A percentile compares a stretch with the other conserved stretches of the same genome.
Evolutionary conservation across 2,329 filamentous ascomycete species (phyloP).

Genomic region (Cordyceps militaris): DNA sequence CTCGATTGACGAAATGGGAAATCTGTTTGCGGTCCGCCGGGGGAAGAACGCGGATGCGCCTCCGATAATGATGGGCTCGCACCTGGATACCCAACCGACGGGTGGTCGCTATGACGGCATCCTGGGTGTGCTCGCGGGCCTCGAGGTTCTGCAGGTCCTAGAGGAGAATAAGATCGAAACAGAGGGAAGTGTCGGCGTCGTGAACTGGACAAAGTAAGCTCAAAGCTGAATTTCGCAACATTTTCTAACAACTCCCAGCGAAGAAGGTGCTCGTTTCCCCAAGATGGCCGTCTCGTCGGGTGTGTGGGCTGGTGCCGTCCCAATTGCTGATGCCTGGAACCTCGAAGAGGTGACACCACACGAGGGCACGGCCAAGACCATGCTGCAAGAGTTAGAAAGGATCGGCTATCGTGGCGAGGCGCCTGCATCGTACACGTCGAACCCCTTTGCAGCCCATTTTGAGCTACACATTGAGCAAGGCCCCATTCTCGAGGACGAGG

Average conservation of each 20-base stretch:
- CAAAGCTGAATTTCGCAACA: background rate
- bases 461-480: constrained; percentile 84
- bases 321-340: constrained; percentile 53
- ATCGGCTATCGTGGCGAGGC: constrained; percentile 51
- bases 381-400: constrained; percentile 51
- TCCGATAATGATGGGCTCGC: constrained; percentile 60
- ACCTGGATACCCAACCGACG: constrained; percentile 57
- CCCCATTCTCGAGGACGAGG: constrained; percentile 54
- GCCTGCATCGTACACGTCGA: constrained; percentile 15
- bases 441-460: constrained; percentile 67
- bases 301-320: constrained; percentile 67
- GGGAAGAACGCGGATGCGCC: constrained; percentile 45
- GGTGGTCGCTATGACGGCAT: constrained; percentile 74
- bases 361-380: constrained; percentile 22
- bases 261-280: constrained; percentile 76
- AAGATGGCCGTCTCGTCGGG: constrained; percentile 68
- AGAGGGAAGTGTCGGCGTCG: constrained; percentile 62
- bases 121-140: constrained; percentile 62
- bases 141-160: constrained; percentile 66
- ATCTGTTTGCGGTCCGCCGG: constrained; percentile 65
- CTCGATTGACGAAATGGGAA: constrained; percentile 70
- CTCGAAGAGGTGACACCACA: constrained; percentile 47
- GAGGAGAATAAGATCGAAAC: constrained; percentile 59
- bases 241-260: constrained; percentile 35
- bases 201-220: constrained; percentile 67